phyloP scores from a whole-genome alignment of 176 grass and related monocot species.

The Aegilops sharonensis region DNA sequence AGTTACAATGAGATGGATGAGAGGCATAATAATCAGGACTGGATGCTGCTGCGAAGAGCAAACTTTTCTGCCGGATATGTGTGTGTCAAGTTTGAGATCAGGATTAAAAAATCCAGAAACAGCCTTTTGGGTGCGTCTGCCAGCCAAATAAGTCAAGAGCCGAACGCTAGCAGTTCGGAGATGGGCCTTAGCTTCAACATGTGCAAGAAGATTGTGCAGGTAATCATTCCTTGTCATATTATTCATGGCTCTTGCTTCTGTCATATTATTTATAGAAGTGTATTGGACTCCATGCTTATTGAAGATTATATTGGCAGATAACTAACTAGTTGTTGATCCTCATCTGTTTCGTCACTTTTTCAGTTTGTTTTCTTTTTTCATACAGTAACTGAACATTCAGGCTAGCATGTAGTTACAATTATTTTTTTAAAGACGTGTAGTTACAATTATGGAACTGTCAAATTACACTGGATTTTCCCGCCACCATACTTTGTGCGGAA shows the following conservation, averaged over 20 bases:
- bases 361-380: background rate
- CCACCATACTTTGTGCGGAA: background rate
- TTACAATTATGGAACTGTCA: background rate
- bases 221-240: conserved; percentile 14
- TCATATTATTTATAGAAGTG: background rate
- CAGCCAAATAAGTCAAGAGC: conserved; percentile 25
- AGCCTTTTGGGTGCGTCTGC: background rate
- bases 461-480: background rate
- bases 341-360: background rate
- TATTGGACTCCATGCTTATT: background rate
- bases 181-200: conserved; percentile 87
- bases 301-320: background rate
- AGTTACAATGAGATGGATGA: conserved; percentile 58
- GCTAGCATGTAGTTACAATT: background rate
- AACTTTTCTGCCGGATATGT: conserved; percentile 67
- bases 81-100: conserved; percentile 83
- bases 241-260: background rate
- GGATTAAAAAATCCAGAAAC: conserved; percentile 39
- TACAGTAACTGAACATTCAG: conserved; percentile 1
- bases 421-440: background rate
- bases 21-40: conserved; percentile 64
- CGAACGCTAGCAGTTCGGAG: conserved; percentile 49
- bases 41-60: conserved; percentile 59
- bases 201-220: conserved; percentile 78
- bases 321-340: background rate